A percentile compares a stretch with the other conserved stretches of the same genome.
phyloP scores from a whole-genome alignment of 73 alveolate species.

The Paramecium pentaurelia region DNA sequence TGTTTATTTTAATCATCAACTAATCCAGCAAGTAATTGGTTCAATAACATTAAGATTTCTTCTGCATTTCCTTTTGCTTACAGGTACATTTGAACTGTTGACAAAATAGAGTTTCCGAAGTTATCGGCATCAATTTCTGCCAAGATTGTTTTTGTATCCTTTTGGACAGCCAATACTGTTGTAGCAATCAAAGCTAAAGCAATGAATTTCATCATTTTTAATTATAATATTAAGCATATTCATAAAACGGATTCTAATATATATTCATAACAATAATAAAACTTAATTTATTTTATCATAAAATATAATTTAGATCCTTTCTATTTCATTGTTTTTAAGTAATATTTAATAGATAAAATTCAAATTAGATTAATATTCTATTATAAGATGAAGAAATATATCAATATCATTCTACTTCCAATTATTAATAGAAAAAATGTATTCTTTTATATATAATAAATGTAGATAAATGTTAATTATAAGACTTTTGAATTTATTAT shows the following conservation, averaged over 20 bases:
- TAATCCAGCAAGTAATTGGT: constrained; percentile 48
- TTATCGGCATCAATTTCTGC: constrained; percentile 52
- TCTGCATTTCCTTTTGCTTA: constrained; percentile 43
- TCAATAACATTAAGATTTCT: constrained; percentile 5
- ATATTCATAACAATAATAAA: neutral
- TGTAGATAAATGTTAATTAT: no score
- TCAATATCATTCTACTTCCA: no score
- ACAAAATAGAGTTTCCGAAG: constrained; percentile 38
- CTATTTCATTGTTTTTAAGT: neutral
- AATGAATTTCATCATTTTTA: constrained; percentile 5
- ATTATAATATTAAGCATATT: neutral
- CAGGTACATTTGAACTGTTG: constrained; percentile 43
- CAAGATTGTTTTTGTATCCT: constrained; percentile 38
- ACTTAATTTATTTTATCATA: neutral
- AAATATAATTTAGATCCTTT: neutral
- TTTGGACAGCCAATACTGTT: neutral
- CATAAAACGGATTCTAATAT: neutral
- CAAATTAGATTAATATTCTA: no score
- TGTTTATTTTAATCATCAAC: constrained; percentile 44
- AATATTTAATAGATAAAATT: no score
- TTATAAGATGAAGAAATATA: no score
- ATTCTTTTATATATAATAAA: no score
- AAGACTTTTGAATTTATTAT: no score
- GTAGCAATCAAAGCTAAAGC: constrained; percentile 1
- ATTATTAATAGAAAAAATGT: no score